These are phyloP conservation scores for Termitomyces sp. DNA, from an alignment of 768 basidiomycete genomes.

Conservation along the genomic window DNA sequence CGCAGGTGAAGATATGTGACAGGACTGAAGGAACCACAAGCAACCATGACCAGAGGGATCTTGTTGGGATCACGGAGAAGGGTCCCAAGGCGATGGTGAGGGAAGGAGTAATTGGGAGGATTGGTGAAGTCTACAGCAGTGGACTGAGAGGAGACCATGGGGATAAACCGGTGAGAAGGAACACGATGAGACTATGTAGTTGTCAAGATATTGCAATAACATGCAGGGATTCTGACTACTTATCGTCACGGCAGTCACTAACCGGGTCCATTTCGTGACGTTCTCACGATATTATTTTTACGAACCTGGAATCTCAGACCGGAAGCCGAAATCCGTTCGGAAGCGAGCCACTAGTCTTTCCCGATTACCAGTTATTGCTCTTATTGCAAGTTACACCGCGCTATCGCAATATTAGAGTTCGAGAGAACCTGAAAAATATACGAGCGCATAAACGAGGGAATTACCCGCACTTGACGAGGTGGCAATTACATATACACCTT, in stretches of 20 bases:
- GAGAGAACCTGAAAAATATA: not conserved
- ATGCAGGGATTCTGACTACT: not conserved
- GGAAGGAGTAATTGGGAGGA: slow-evolving; percentile 64
- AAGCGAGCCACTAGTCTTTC: not conserved
- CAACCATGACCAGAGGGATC: slow-evolving; percentile 90
- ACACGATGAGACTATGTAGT: slow-evolving; percentile 1
- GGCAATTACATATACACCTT: not conserved
- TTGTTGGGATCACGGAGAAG: slow-evolving; percentile 56
- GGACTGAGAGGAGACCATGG: slow-evolving; percentile 21
- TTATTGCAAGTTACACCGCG: too few species aligned
- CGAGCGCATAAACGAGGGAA: not conserved
- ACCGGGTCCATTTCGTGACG: slow-evolving; percentile 2
- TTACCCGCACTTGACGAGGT: not conserved
- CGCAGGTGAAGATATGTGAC: slow-evolving; percentile 97
- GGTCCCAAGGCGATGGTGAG: slow-evolving; percentile 54
- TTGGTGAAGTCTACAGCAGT: slow-evolving; percentile 47
- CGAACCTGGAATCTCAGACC: not conserved
- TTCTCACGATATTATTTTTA: not conserved
- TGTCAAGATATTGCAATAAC: slow-evolving; percentile 3
- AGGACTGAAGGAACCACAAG: slow-evolving; percentile 97
- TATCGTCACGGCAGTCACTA: not conserved
- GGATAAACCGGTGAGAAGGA: slow-evolving; percentile 8
- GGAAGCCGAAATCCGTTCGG: not conserved
- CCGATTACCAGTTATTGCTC: too few species aligned
- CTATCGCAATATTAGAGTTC: not conserved